Conservation (phyloP, 768 basidiomycete genomes). For the Glaciozyma antarctica region DNA sequence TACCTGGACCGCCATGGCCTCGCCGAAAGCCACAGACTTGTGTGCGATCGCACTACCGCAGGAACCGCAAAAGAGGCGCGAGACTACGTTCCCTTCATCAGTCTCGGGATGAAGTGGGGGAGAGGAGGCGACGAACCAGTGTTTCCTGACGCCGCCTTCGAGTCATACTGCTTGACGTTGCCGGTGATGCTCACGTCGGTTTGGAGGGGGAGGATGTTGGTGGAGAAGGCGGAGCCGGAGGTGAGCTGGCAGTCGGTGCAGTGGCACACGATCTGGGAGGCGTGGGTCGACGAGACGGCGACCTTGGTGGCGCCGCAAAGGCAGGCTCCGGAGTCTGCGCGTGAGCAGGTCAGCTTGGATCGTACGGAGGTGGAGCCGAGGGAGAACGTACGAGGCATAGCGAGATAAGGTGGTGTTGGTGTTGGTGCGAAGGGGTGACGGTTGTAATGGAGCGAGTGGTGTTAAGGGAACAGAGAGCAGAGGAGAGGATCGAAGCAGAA, state of each 20-base stretch:
- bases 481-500: too few relatives aligned
- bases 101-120: not conserved
- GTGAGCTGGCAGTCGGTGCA: conserved; percentile 33
- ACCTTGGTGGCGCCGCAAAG: conserved; percentile 26
- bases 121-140: conserved; percentile 26
- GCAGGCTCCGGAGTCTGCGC: conserved; percentile 28
- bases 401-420: too few relatives aligned
- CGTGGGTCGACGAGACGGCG: conserved; percentile 11
- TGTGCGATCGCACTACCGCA: conserved; percentile 34
- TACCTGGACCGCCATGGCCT: conserved; percentile 29
- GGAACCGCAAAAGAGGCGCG: conserved; percentile 32
- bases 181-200: conserved; percentile 31
- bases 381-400: too few relatives aligned
- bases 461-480: too few relatives aligned
- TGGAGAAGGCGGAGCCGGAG: conserved; percentile 31
- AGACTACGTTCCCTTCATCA: conserved; percentile 12
- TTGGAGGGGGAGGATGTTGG: conserved; percentile 30
- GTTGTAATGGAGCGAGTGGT: too few relatives aligned
- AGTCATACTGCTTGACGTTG: conserved; percentile 29
- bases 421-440: too few relatives aligned
- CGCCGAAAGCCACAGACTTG: conserved; percentile 33
- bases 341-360: too few relatives aligned
- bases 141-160: conserved; percentile 33
- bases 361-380: too few relatives aligned
- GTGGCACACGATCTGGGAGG: conserved; percentile 33